Conservation (phyloP, 345 rosid genomes). For the Eutrema yunnanense region DNA sequence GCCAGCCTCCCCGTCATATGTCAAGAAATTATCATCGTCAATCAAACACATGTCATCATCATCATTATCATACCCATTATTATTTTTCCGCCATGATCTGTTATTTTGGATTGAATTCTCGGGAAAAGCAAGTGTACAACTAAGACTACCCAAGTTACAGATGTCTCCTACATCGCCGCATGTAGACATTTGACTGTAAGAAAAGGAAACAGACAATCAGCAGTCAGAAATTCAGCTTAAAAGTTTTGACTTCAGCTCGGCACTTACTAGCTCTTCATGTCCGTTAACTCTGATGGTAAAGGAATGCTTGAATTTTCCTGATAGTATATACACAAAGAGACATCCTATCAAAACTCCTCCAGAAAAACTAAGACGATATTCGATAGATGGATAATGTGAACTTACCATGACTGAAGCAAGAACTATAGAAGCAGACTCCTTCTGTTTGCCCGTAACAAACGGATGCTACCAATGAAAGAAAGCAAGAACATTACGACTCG, state of each 20-base stretch:
- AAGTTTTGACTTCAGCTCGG: not conserved
- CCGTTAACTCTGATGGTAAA: constrained; percentile 11
- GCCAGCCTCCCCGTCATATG: constrained; percentile 21
- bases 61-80: constrained; percentile 32
- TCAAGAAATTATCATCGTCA: constrained; percentile 41
- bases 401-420: constrained; percentile 39
- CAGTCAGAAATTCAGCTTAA: not conserved
- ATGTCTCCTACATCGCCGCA: constrained; percentile 35
- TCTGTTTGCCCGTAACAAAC: constrained; percentile 51
- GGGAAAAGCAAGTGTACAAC: constrained; percentile 29
- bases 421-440: constrained; percentile 30
- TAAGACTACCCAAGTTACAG: constrained; percentile 57
- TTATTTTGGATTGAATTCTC: constrained; percentile 29
- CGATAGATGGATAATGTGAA: constrained; percentile 12
- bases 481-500: not conserved
- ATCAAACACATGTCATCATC: constrained; percentile 56
- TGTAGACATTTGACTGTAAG: constrained; percentile 38
- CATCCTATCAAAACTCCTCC: not conserved
- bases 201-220: not conserved
- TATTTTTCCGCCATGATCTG: constrained; percentile 26
- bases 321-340: not conserved
- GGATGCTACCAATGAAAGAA: constrained; percentile 54
- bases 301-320: constrained; percentile 46
- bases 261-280: constrained; percentile 38
- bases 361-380: not conserved